Conservation (phyloP, 495 filamentous ascomycete genomes). For the Durotheca rogersii region DNA sequence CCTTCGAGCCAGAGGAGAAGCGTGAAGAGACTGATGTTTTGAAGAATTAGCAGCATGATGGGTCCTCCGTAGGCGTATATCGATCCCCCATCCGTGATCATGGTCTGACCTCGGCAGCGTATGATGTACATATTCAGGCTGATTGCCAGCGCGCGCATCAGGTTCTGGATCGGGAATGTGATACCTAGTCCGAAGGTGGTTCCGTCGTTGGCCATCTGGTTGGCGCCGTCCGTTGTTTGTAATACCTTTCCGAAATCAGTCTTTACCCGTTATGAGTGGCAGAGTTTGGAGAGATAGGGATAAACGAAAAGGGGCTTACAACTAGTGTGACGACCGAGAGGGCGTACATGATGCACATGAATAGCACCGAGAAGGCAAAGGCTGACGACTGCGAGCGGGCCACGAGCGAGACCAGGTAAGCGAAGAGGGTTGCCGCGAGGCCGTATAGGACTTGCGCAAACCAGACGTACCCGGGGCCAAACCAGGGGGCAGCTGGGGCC, state of each 20-base stretch:
- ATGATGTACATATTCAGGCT: conserved; percentile 32
- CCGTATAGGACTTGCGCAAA: conserved; percentile 75
- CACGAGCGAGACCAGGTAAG: conserved; percentile 74
- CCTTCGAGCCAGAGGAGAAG: conserved; percentile 69
- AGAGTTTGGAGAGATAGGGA: conserved; percentile 55
- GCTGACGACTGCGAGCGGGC: conserved; percentile 65
- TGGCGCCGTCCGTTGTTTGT: conserved; percentile 58
- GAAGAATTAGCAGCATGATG: conserved; percentile 72
- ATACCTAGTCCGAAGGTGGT: conserved; percentile 65
- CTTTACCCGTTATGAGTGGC: conserved; percentile 48
- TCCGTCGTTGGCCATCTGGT: conserved; percentile 60
- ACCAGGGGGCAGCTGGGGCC: conserved; percentile 63
- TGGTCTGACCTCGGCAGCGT: conserved; percentile 21
- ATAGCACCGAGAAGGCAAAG: conserved; percentile 65
- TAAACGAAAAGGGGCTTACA: conserved; percentile 40
- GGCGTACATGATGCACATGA: conserved; percentile 63
- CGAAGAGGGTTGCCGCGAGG: conserved; percentile 64
- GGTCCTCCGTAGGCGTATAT: conserved; percentile 65
- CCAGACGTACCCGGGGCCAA: conserved; percentile 72
- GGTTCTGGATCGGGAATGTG: conserved; percentile 53
- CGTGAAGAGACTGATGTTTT: conserved; percentile 64
- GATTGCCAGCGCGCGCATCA: conserved; percentile 27
- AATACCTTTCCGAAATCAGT: conserved; percentile 57
- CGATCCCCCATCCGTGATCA: conserved; percentile 40
- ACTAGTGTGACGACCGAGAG: conserved; percentile 61